These are phyloP conservation scores for Juglanconis sp. DNA, from an alignment of 2,329 filamentous ascomycete species.

Conservation along the genomic window DNA sequence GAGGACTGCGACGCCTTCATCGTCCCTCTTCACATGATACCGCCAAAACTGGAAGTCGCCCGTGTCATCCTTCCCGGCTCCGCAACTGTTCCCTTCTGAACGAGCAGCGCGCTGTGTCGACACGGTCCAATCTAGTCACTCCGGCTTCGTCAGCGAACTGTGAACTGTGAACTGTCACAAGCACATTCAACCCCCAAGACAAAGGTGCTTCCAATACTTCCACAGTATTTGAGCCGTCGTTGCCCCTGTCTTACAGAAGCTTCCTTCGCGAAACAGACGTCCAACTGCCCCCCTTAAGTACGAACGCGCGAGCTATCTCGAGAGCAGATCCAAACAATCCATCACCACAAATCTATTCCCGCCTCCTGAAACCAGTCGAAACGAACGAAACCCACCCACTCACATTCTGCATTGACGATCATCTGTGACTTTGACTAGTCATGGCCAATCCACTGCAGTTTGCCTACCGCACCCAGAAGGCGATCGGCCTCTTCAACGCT, in stretches of 20 bases:
- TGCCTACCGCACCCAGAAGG: conserved; percentile 95
- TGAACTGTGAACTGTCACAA: neutral
- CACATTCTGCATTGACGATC: conserved; percentile 27
- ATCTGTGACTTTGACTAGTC: conserved; percentile 85
- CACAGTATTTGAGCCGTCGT: neutral
- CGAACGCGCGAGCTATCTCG: neutral
- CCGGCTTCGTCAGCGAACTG: neutral
- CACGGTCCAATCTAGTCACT: neutral
- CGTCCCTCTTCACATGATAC: too few species aligned
- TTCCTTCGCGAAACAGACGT: neutral
- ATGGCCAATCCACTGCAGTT: conserved; percentile 94
- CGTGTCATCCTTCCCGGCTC: neutral
- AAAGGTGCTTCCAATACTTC: neutral
- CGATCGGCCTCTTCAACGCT: conserved; percentile 89
- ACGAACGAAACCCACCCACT: conserved; percentile 7
- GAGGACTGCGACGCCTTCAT: too few species aligned
- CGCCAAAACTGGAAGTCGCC: neutral
- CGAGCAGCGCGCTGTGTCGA: neutral
- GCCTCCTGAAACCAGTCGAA: conserved; percentile 14
- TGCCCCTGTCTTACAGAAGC: neutral
- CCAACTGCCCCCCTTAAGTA: neutral
- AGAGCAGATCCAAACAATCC: neutral
- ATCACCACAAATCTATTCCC: neutral
- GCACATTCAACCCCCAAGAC: neutral
- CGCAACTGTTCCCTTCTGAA: neutral